phyloP scores from a whole-genome alignment of 2,329 filamentous ascomycete genomes.

The Cladophialophora exuberans region DNA sequence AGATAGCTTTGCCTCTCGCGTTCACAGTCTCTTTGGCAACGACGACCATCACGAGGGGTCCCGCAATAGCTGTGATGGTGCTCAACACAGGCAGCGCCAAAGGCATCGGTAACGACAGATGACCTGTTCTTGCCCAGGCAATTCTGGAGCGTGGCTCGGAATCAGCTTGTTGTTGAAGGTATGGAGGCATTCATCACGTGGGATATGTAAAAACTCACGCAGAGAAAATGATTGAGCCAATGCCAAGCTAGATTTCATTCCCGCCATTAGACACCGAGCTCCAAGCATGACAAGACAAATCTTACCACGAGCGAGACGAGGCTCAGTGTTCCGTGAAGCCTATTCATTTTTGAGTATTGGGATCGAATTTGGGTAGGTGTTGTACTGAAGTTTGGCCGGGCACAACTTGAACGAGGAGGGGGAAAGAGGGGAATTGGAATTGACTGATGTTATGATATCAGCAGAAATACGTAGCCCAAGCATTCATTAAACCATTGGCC shows the following conservation, averaged over 20 bases:
- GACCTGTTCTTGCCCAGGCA: slow-evolving; percentile 12
- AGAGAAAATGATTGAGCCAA: slow-evolving; percentile 18
- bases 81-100: slow-evolving; percentile 15
- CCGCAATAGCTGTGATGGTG: background rate
- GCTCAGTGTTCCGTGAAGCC: background rate
- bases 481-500: no score
- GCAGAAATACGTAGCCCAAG: no score
- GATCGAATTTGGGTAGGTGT: no score
- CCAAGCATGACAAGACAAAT: background rate
- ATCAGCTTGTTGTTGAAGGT: slow-evolving; percentile 16
- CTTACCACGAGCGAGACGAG: background rate
- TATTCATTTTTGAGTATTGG: background rate
- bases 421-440: no score
- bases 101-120: slow-evolving; percentile 8
- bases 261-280: background rate
- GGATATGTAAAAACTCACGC: slow-evolving; percentile 8
- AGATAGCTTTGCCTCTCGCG: background rate
- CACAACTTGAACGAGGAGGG: no score
- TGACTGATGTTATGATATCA: no score
- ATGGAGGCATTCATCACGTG: background rate
- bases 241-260: slow-evolving; percentile 9
- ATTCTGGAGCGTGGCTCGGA: slow-evolving; percentile 4
- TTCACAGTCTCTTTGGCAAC: background rate
- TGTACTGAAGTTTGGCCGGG: no score
- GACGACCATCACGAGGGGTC: background rate